Base-by-base conservation (phyloP, 352 stramenopile genomes). In the Blastocystis sp. region DNA sequence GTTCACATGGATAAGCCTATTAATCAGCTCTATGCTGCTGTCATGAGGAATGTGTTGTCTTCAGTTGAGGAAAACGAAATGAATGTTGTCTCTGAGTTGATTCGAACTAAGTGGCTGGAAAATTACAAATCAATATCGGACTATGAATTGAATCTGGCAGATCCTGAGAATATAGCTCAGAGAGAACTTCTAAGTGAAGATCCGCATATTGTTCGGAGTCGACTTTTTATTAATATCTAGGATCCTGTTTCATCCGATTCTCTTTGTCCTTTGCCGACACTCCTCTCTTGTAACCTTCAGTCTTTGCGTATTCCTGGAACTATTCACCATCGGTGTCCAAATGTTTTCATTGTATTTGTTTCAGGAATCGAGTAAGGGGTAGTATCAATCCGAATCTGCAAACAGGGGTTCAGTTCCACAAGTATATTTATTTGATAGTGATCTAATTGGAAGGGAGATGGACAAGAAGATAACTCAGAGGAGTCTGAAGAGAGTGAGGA, bases 231-330 rank as follows among this genome's bases (percentile, higher is more conserved):
- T 78, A 48, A 40, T 22, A 6, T 48, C 11, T 78, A 78, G 66
- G 56, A 40, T 6, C 27, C 9, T 1, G n/a, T 56, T 17, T 19
- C 24, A 1, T 33, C 22, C 4, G n/a, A 78, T 30, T 1, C 19
- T 51, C 51, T 30, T 11, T 40, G 22, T 57, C 33, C 66, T 58
- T 24, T 58, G 27, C 66, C 66, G 2, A 78, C 33, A 4, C 7
- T 78, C 22, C 22, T 78, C n/a, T 30, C 66, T 30, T 78, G 66
- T 33, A 48, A 78, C 35, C 17, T 78, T 27, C 51, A 56, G n/a
- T 48, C 66, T 53, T 30, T 78, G 22, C 33, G 42, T 51, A n/a
- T 78, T 48, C 66, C 66, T 78, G 66, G 42, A 51, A 51, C 33
- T 1, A 57, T 54, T 78, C 24, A 37, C 19, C n/a, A 53, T 51